A percentile compares a stretch with the other conserved stretches of the same genome.
Conservation (phyloP, 1,284 basidiomycete species). For the Microbotryomycetes sp. region DNA sequence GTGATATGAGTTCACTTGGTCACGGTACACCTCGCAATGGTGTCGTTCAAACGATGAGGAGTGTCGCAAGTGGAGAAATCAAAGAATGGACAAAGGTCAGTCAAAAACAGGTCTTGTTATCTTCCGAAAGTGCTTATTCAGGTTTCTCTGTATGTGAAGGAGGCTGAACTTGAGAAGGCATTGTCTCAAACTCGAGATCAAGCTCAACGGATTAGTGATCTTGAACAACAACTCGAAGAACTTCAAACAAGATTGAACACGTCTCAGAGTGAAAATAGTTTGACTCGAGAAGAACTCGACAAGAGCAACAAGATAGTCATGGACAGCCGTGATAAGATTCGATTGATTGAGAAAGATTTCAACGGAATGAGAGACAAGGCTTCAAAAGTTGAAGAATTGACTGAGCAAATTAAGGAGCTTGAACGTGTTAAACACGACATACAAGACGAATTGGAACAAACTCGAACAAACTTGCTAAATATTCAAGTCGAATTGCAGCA, state of each 20-base stretch:
- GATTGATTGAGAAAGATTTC: background rate
- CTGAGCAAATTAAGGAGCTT: constrained; percentile 1
- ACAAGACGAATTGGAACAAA: background rate
- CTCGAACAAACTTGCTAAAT: background rate
- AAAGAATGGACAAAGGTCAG: constrained; percentile 14
- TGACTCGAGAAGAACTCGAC: background rate
- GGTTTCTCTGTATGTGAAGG: background rate
- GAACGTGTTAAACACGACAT: constrained; percentile 3
- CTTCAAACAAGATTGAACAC: background rate
- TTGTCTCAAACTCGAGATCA: constrained; percentile 1
- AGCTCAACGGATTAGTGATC: background rate
- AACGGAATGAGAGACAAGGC: background rate
- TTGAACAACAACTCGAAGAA: constrained; percentile 18
- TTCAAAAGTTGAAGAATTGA: background rate
- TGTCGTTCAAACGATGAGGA: background rate
- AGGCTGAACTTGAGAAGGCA: background rate
- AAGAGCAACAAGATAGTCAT: background rate
- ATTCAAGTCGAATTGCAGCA: background rate
- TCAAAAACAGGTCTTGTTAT: background rate
- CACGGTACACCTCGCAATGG: constrained; percentile 17
- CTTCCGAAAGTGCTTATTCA: background rate
- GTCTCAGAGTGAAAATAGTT: background rate
- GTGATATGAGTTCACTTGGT: constrained; percentile 19
- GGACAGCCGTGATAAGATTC: background rate
- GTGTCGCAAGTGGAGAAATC: constrained; percentile 6